Evolutionary conservation across 2,329 filamentous ascomycete genomes (phyloP).

Genomic region (Plenodomus biglobosus): DNA sequence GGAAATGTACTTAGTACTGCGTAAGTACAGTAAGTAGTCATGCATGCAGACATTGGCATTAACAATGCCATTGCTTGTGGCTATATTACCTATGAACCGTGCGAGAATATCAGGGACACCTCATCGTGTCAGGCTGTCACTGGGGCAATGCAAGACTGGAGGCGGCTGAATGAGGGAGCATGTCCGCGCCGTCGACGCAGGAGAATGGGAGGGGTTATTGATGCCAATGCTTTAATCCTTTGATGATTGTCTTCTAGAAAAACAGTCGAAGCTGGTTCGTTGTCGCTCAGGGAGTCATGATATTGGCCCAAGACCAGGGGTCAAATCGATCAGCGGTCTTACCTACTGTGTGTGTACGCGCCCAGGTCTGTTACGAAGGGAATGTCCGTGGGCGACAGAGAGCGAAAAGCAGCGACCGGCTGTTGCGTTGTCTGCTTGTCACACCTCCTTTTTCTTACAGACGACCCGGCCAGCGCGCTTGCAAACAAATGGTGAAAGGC

Average conservation of each 20-base stretch:
- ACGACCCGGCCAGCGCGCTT: neutral
- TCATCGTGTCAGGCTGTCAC: neutral
- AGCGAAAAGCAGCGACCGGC: neutral
- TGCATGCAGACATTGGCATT: neutral
- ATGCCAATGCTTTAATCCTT: neutral
- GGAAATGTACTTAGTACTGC: too few relatives aligned
- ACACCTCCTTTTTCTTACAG: neutral
- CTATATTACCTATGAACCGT: neutral
- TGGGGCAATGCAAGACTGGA: neutral
- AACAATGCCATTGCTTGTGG: too few relatives aligned
- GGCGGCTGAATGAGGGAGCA: neutral
- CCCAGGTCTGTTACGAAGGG: neutral
- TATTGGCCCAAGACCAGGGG: neutral
- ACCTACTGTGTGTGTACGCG: too few relatives aligned
- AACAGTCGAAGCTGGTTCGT: neutral
- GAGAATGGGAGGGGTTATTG: too few relatives aligned
- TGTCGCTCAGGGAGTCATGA: neutral
- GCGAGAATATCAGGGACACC: neutral
- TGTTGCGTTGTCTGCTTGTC: neutral
- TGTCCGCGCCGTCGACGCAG: neutral
- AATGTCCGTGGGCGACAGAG: neutral
- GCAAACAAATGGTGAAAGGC: neutral
- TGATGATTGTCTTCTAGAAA: neutral
- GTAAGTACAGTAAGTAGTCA: too few relatives aligned
- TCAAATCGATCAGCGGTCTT: neutral